Evolutionary conservation across 2,329 filamentous ascomycete genomes (phyloP), one percentile per base, ranked within the genome.

Genomic region (Aspergillus aculeatus): DNA sequence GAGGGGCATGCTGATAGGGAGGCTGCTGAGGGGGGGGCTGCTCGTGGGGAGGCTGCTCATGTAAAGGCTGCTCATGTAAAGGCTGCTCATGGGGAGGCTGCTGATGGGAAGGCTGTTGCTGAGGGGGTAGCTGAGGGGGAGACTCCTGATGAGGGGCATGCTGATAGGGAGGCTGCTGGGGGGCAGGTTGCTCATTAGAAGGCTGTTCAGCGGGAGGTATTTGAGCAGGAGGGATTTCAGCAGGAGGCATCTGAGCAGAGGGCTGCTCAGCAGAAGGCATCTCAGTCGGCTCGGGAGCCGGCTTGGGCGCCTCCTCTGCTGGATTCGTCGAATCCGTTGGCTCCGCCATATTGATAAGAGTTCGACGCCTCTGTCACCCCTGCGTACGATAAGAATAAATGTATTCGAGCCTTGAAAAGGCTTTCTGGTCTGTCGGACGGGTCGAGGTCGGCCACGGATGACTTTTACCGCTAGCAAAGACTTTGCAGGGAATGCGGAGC

Each of bases 341-440:
- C 26, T 69, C 68, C 21, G 67, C 65, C 68, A 69, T 69, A 57
- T 61, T 54, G 47, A 57, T 60, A 19, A 41, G 4, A n/a, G 12
- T 41, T 7, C 14, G 6, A 41, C 38, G 9, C 38, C 14, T 7
- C 6, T 41, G 38, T 41, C 38, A 41, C 14, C 38, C 12, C 16
- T 41, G 38, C 38, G 38, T 41, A 41, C 14, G 4, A 41, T n/a
- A n/a, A 41, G 14, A 14, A 41, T 19, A 41, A 41, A 12, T n/a
- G 16, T n/a, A n/a, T 16, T 16, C 6, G 16, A 16, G 38, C 38
- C 38, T 41, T 7, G 16, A 1, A 14, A 19, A 41, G 38, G 38
- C 38, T 41, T 35, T 16, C 38, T 2, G 38, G 16, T 41, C 14
- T n/a, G 16, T 41, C 38, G 16, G 38, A 14, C 16, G 16, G 16